These are phyloP conservation scores for Closterium sp. DNA, from an alignment of 139 green algal species.

Conservation along the genomic window DNA sequence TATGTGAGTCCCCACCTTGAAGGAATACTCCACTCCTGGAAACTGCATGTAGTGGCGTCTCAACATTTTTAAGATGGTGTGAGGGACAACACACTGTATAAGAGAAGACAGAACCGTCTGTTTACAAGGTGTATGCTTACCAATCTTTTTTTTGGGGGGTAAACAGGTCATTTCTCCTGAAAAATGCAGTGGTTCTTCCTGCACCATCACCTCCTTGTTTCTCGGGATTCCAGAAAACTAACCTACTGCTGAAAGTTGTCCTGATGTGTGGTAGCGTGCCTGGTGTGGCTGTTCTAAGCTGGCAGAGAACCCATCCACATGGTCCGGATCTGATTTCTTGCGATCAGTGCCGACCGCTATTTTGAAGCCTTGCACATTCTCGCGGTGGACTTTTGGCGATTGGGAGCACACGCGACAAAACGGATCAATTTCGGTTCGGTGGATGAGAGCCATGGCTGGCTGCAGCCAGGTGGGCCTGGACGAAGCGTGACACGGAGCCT, in stretches of 20 bases:
- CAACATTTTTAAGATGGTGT: too few species aligned
- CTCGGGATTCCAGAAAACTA: background rate
- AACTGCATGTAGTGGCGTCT: too few species aligned
- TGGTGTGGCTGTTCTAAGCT: background rate
- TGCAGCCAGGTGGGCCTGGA: background rate
- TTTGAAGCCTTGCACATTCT: background rate
- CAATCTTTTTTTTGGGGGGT: too few species aligned
- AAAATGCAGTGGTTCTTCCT: too few species aligned
- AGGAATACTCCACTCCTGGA: too few species aligned
- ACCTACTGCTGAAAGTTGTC: background rate
- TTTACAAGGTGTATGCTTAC: too few species aligned
- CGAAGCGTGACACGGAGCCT: background rate
- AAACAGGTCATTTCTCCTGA: too few species aligned
- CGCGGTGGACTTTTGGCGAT: background rate
- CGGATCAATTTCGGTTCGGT: background rate
- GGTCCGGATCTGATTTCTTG: background rate
- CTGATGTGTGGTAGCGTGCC: background rate
- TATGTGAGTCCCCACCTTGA: too few species aligned
- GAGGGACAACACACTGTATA: too few species aligned
- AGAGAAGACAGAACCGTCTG: too few species aligned
- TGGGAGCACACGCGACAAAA: background rate
- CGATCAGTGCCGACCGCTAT: background rate
- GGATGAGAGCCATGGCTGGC: background rate
- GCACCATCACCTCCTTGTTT: background rate
- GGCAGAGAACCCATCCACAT: background rate